These are phyloP conservation scores for Nyssa sinensis DNA, from an alignment of 148 eudicot species.

Conservation along the genomic window DNA sequence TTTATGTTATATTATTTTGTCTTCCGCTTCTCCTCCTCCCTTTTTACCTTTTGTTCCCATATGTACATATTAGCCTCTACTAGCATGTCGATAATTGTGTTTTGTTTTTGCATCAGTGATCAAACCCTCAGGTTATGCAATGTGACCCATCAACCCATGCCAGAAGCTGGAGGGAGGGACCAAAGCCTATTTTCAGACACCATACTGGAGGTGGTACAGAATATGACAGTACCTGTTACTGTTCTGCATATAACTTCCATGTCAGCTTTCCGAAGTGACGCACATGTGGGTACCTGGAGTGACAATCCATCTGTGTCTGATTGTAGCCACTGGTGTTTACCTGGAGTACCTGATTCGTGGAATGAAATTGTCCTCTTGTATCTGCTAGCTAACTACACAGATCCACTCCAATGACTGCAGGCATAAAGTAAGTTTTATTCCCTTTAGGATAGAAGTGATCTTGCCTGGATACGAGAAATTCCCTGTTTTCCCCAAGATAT, in stretches of 20 bases:
- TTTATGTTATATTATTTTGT: not conserved
- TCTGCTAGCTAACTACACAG: constrained; percentile 31
- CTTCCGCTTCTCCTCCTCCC: not conserved
- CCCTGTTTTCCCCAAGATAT: too few relatives aligned
- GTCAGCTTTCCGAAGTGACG: constrained; percentile 62
- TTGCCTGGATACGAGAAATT: too few relatives aligned
- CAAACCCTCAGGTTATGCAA: constrained; percentile 40
- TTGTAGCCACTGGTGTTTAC: constrained; percentile 84
- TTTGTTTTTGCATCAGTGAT: constrained; percentile 39
- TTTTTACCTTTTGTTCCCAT: not conserved
- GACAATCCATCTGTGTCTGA: constrained; percentile 53
- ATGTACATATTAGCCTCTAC: not conserved
- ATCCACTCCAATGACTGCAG: constrained; percentile 14
- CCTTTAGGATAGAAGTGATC: not conserved
- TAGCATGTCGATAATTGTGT: not conserved
- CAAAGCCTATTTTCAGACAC: constrained; percentile 45
- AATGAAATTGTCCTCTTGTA: constrained; percentile 55
- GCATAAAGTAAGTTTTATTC: constrained; percentile 18
- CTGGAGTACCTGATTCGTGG: constrained; percentile 75
- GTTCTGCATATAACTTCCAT: constrained; percentile 59
- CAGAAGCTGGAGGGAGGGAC: constrained; percentile 31
- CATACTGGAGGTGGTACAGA: constrained; percentile 38
- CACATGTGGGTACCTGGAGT: constrained; percentile 69
- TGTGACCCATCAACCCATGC: constrained; percentile 45
- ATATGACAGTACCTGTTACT: constrained; percentile 48